Evolutionary conservation across 495 filamentous ascomycete genomes (phyloP), one percentile per base, ranked within the genome.

Genomic region (Neurospora tetrasperma): DNA sequence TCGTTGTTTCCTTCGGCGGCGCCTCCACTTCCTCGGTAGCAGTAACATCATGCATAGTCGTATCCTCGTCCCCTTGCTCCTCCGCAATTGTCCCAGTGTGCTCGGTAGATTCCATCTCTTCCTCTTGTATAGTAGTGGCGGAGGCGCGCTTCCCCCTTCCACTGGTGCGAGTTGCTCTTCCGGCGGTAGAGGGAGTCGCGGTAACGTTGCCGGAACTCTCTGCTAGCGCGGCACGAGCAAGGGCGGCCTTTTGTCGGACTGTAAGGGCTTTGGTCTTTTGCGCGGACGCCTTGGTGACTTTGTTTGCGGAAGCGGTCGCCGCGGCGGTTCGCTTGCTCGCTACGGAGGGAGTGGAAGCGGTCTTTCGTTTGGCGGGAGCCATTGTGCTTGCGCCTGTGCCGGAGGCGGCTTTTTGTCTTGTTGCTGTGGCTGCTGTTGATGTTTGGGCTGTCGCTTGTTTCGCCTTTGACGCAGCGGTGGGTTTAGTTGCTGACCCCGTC

Each of bases 131-230:
- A 18, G 75, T 39, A 5, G 69, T 71, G 20, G 73, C 59, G 6
- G 70, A 89, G 43, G 79, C 75, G 62, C 77, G 79, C 71, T 83
- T 85, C 23, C 71, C 78, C 27, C 79, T 79, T 62, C 75, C 76
- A 18, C 79, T 77, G 11, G 75, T 75, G 2, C 68, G 73, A 40
- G 72, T 43, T 20, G 74, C 71, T 44, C 84, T 87, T 35, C 78
- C 81, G 70, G 80, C 74, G 71, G 82, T 80, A 41, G 54, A 66
- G 6, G 41, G 35, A 4, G 69, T 70, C 14, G 31, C 54, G 20
- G 70, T n/a, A 20, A 43, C 14, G 39, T 85, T 82, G 72, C 85
- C 83, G 42, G 81, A 79, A 75, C 85, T 85, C 66, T 89, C 89
- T 35, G 82, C 80, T 48, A 91, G 78, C 11, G 82, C 83, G 77